Conservation (phyloP, 1,284 basidiomycete genomes). For the Puccinia brachypodii region DNA sequence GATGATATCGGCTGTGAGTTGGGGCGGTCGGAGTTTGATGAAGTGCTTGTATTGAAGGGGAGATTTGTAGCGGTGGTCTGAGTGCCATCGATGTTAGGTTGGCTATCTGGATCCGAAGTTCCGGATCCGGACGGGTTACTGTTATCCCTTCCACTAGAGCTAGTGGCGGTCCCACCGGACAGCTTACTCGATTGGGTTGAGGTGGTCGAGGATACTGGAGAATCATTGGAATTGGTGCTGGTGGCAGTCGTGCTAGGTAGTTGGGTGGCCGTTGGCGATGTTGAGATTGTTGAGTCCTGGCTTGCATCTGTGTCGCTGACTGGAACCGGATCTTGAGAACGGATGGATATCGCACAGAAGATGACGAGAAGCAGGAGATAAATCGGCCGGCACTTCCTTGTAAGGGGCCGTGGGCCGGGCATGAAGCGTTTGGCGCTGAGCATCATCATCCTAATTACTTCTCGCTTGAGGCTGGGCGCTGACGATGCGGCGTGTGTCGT, state of each 20-base stretch:
- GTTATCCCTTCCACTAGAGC: background rate
- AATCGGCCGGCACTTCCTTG: background rate
- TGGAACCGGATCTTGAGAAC: background rate
- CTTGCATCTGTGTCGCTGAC: background rate
- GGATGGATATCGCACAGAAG: constrained; percentile 4
- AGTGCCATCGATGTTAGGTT: background rate
- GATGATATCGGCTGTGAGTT: background rate
- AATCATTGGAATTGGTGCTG: background rate
- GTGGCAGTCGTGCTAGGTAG: background rate
- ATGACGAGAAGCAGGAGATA: background rate
- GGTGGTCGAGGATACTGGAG: background rate
- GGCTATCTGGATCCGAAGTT: background rate
- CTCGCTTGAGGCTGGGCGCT: background rate
- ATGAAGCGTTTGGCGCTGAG: background rate
- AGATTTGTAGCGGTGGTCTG: constrained; percentile 16
- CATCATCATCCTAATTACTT: background rate
- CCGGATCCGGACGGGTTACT: background rate
- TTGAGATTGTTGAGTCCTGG: background rate
- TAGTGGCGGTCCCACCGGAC: background rate
- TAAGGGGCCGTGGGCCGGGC: background rate
- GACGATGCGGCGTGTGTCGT: too few species aligned
- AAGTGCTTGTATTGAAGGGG: background rate
- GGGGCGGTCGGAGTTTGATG: background rate
- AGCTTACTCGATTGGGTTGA: background rate
- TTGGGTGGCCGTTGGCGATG: background rate